Evolutionary conservation across 2,329 filamentous ascomycete species (phyloP).

Genomic region (Plectosphaerella cucumerina): DNA sequence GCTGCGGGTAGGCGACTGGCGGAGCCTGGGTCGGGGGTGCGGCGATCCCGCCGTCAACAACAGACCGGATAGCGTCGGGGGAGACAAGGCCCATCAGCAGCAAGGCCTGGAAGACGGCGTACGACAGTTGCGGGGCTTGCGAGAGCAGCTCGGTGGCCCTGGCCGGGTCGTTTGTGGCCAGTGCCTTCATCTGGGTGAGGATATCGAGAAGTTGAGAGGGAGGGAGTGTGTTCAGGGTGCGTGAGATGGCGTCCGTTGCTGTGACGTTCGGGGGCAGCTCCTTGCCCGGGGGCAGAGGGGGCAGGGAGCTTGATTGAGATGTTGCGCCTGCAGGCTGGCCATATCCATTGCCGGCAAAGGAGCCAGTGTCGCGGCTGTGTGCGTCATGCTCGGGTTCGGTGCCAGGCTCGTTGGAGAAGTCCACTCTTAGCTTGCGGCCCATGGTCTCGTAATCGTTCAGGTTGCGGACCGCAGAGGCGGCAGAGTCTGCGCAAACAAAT

Average conservation of each 20-base stretch:
- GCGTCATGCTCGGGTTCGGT: slow-evolving; percentile 58
- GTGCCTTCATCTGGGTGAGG: slow-evolving; percentile 86
- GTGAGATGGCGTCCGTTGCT: slow-evolving; percentile 86
- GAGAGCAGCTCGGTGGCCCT: slow-evolving; percentile 82
- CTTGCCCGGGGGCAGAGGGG: slow-evolving; percentile 77
- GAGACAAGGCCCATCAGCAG: slow-evolving; percentile 91
- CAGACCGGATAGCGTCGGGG: slow-evolving; percentile 72
- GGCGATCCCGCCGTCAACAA: slow-evolving; percentile 58
- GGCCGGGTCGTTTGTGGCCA: slow-evolving; percentile 76
- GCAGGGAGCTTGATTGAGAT: slow-evolving; percentile 53
- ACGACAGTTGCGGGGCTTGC: slow-evolving; percentile 87
- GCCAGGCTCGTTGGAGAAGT: slow-evolving; percentile 91
- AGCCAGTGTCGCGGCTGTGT: slow-evolving; percentile 7
- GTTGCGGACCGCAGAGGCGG: slow-evolving; percentile 90
- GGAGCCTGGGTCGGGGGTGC: slow-evolving; percentile 15
- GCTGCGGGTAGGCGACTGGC: slow-evolving; percentile 13
- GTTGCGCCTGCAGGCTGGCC: slow-evolving; percentile 20
- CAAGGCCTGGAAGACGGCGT: slow-evolving; percentile 91
- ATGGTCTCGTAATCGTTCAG: slow-evolving; percentile 94
- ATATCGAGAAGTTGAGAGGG: slow-evolving; percentile 89
- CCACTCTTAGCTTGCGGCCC: slow-evolving; percentile 88
- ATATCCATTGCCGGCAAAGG: slow-evolving; percentile 25
- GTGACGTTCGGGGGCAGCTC: slow-evolving; percentile 80
- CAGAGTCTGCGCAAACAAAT: slow-evolving; percentile 52
- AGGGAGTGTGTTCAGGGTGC: slow-evolving; percentile 81